Conservation (phyloP, 768 basidiomycete genomes). For the Calocera cornea region DNA sequence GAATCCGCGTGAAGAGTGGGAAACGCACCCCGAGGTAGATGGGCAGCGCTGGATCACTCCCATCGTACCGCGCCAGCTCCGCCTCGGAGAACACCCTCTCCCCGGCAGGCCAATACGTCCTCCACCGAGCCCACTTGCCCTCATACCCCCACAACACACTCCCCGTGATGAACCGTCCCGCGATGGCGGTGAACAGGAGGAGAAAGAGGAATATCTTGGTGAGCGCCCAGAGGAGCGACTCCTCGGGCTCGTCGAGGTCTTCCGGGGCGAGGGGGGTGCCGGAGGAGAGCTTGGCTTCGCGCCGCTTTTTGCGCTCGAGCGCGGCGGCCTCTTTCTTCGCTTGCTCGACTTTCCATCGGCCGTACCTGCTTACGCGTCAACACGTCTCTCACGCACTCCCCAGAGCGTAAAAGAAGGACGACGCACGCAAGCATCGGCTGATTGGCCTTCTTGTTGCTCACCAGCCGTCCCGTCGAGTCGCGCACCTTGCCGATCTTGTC, state of each 20-base stretch:
- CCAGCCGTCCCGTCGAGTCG: conserved; percentile 48
- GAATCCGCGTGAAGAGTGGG: conserved; percentile 6
- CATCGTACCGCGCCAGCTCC: conserved; percentile 55
- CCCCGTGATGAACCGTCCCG: conserved; percentile 77
- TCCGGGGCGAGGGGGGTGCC: conserved; percentile 62
- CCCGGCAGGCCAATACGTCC: conserved; percentile 49
- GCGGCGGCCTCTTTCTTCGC: conserved; percentile 50
- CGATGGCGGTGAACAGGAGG: conserved; percentile 39
- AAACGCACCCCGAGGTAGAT: conserved; percentile 69
- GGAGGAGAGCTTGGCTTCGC: conserved; percentile 55
- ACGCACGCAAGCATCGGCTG: conserved; percentile 69
- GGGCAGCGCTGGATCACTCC: conserved; percentile 46
- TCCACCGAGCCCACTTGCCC: conserved; percentile 44
- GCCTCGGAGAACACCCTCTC: conserved; percentile 49
- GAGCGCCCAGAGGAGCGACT: conserved; percentile 34
- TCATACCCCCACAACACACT: conserved; percentile 76
- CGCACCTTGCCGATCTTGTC: conserved; percentile 20
- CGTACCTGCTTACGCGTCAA: conserved; percentile 15
- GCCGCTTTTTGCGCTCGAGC: conserved; percentile 55
- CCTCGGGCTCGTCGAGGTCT: conserved; percentile 51
- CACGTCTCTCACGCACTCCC: conserved; percentile 32
- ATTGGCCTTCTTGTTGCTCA: conserved; percentile 73
- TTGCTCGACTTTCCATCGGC: conserved; percentile 35
- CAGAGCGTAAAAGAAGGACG: background rate
- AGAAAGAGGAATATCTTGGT: conserved; percentile 55